Evolutionary conservation across 2,329 filamentous ascomycete species (phyloP).

Genomic region (Daldinia sp.): DNA sequence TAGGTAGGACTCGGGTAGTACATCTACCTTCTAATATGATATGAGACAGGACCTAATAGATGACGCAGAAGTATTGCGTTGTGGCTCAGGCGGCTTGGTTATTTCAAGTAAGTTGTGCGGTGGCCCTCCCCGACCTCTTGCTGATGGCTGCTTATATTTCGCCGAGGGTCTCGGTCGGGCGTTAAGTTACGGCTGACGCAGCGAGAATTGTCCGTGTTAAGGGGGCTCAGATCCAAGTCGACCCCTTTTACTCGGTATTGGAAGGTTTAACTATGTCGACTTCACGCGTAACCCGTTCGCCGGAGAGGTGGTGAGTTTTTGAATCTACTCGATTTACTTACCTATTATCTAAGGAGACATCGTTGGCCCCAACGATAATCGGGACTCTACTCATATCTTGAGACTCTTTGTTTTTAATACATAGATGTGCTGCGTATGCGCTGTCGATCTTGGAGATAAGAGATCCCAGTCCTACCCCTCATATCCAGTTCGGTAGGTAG

Average conservation of each 20-base stretch:
- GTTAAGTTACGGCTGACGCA: not conserved
- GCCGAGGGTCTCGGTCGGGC: not conserved
- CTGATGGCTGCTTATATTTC: not conserved
- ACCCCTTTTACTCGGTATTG: not conserved
- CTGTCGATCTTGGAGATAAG: not conserved
- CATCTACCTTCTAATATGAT: too few species aligned
- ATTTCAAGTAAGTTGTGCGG: not conserved
- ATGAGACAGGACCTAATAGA: too few species aligned
- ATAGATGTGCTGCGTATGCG: too few species aligned
- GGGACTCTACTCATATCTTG: not conserved
- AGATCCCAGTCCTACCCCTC: not conserved
- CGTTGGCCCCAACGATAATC: not conserved
- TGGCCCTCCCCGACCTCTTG: not conserved
- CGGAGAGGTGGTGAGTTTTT: not conserved
- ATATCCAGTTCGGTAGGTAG: not conserved
- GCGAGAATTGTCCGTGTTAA: not conserved
- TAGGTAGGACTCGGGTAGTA: too few species aligned
- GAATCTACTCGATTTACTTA: not conserved
- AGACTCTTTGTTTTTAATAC: not conserved
- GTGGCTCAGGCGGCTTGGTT: not conserved
- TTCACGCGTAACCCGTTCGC: not conserved
- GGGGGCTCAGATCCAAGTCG: not conserved
- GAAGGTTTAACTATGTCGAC: slow-evolving; percentile 15
- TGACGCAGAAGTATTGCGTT: slow-evolving; percentile 1
- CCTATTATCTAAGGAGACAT: not conserved